Conservation (phyloP, 192 early-diverging fungal species). For the Coemansia sp. region DNA sequence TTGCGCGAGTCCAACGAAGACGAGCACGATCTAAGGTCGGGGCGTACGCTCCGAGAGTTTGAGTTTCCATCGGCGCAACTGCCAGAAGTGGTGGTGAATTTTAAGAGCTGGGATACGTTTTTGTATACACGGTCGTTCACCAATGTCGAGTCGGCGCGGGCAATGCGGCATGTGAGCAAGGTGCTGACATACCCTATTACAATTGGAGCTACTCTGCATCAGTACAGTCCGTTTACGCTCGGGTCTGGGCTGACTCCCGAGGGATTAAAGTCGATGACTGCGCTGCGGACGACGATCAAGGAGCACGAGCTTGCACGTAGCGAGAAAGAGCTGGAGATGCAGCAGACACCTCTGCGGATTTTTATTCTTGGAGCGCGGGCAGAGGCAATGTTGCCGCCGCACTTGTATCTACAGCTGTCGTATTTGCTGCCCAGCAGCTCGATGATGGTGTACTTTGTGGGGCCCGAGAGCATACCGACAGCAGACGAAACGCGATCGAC, state of each 20-base stretch:
- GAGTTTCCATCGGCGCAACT: conserved; percentile 75
- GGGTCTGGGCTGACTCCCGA: conserved; percentile 68
- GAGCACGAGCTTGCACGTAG: conserved; percentile 57
- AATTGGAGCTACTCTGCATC: conserved; percentile 71
- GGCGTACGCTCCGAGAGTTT: conserved; percentile 74
- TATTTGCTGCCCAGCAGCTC: conserved; percentile 68
- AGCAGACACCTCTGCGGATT: conserved; percentile 65
- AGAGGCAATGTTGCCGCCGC: conserved; percentile 74
- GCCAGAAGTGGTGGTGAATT: conserved; percentile 74
- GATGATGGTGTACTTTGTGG: conserved; percentile 81
- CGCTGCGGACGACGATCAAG: conserved; percentile 56
- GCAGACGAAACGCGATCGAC: conserved; percentile 58
- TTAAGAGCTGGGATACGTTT: conserved; percentile 77
- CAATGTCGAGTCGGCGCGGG: conserved; percentile 67
- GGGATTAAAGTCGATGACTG: conserved; percentile 73
- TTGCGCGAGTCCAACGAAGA: conserved; percentile 76
- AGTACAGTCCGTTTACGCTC: conserved; percentile 71
- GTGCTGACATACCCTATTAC: conserved; percentile 80
- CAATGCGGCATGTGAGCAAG: conserved; percentile 81
- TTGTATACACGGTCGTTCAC: conserved; percentile 80
- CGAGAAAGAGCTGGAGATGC: conserved; percentile 58
- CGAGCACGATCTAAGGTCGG: conserved; percentile 79
- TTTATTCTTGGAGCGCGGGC: conserved; percentile 74
- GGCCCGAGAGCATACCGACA: conserved; percentile 69
- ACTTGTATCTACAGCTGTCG: conserved; percentile 70